phyloP scores from a whole-genome alignment of 2,329 filamentous ascomycete species.

The Aspergillus viridinutans region DNA sequence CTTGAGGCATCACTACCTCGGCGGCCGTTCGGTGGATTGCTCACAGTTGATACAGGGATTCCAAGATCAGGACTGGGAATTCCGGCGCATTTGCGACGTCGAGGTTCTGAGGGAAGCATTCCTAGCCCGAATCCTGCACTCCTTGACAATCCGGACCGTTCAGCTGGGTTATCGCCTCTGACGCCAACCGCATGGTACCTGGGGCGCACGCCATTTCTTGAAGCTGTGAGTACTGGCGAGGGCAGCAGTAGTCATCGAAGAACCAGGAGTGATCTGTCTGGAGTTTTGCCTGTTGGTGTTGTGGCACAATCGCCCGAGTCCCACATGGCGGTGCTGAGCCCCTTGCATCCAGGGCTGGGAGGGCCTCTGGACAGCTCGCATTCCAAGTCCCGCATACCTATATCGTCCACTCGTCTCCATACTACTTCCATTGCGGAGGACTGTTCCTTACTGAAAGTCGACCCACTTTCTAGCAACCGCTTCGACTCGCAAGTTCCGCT shows the following conservation, averaged over 20 bases:
- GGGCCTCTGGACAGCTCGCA: constrained; percentile 26
- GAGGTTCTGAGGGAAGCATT: constrained; percentile 69
- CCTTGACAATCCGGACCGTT: constrained; percentile 32
- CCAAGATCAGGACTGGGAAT: constrained; percentile 57
- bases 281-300: constrained; percentile 24
- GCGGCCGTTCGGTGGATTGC: constrained; percentile 71
- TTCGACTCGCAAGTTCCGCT: constrained; percentile 27
- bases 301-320: constrained; percentile 26
- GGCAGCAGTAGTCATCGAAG: constrained; percentile 33
- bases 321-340: constrained; percentile 32
- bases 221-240: constrained; percentile 32
- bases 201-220: constrained; percentile 42
- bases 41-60: constrained; percentile 54
- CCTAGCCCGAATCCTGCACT: constrained; percentile 48
- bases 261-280: constrained; percentile 56
- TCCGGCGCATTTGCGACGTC: constrained; percentile 49
- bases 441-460: constrained; percentile 34
- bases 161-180: constrained; percentile 53
- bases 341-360: constrained; percentile 27
- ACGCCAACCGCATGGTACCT: constrained; percentile 67
- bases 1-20: constrained; percentile 37
- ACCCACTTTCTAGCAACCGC: constrained; percentile 31
- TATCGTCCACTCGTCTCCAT: constrained; percentile 38
- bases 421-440: constrained; percentile 39
- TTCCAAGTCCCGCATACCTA: constrained; percentile 44